Base-by-base conservation (phyloP, 2,329 filamentous ascomycete species). In the Claviceps purpurea region DNA sequence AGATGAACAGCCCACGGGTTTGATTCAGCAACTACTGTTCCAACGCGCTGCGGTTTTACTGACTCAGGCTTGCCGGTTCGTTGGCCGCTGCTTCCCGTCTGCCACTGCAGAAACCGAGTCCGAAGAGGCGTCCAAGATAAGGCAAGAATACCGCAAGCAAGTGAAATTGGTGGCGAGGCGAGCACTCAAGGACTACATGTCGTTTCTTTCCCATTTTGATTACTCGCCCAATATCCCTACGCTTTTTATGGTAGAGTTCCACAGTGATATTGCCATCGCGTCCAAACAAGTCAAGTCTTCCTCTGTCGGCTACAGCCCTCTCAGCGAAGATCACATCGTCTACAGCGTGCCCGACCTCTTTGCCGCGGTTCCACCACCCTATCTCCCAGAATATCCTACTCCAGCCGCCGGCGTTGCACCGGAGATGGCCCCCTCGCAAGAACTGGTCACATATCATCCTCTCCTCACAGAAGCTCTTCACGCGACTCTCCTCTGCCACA, bases 401-500 rank as follows among this genome's bases (percentile, higher is more conserved):
- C 30, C 30, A 10, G 30, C 68, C 70, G 1, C 8, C 43, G 7
- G 30, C 34, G 18, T n/a, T 37, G 30, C 2, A 34, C 42, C 10
- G 52, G 55, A 6, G 61, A 68, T 14, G 55, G 6, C 37, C 64
- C 4, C 57, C 68, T 58, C 59, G n/a, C 64, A 61, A 47, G 67
- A 69, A 52, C 59, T 55, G 50, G 57, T 62, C 30, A 93, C 87
- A 1, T 93, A 88, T 63, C 88, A 94, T 60, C 89, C 88, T 0
- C 75, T 93, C 8, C 73, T 94, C 11, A 81, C 81, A 6, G 88
- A 94, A 57, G 85, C 85, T 1, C 75, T 94, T 0, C 87, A 94
- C 65, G 84, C 82, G 4, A 68, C 93, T 1, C 78, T 94, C 8
- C 77, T 94, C 42, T 85, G 83, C 58, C 88, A 94, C 65, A 78